Evolutionary conservation across 129 eudicot species (phyloP).

Genomic region (Deinandra increscens): DNA sequence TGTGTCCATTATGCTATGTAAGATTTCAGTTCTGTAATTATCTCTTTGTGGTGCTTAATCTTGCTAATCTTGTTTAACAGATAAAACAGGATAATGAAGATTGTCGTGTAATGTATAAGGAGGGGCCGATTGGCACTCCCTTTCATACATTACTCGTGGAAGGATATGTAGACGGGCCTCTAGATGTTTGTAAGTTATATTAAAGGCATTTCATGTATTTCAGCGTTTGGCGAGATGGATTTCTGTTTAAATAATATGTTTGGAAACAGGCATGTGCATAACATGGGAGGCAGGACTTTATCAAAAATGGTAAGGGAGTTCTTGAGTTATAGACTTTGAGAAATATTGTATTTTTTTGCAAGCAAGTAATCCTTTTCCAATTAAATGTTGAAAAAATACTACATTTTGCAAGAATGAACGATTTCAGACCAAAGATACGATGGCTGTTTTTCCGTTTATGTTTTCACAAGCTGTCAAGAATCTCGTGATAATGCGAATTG

Average conservation of each 20-base stretch:
- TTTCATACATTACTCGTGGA: constrained; percentile 81
- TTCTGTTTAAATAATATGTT: neutral
- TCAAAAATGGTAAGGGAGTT: constrained; percentile 57
- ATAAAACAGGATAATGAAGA: constrained; percentile 89
- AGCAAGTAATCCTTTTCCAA: neutral
- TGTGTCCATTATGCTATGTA: neutral
- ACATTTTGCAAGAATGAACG: constrained; percentile 1
- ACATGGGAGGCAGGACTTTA: constrained; percentile 76
- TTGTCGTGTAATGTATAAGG: constrained; percentile 90
- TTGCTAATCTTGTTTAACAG: constrained; percentile 35
- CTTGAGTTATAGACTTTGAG: constrained; percentile 13
- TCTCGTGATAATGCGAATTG: neutral
- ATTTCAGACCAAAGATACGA: neutral
- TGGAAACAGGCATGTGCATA: constrained; percentile 72
- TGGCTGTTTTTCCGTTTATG: neutral
- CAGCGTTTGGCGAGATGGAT: neutral
- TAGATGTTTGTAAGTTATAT: constrained; percentile 76
- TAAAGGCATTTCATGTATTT: neutral
- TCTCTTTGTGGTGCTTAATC: neutral
- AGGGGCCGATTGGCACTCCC: constrained; percentile 87
- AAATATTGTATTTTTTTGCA: constrained; percentile 12
- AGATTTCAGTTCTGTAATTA: neutral
- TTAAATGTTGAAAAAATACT: neutral
- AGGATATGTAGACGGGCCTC: constrained; percentile 88
- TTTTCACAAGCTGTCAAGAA: neutral